Percentiles rank a stretch among this genome's conserved stretches.
Evolutionary conservation across 1,284 basidiomycete genomes (phyloP).

Genomic region (Microbotryum lychnidis-dioicae): DNA sequence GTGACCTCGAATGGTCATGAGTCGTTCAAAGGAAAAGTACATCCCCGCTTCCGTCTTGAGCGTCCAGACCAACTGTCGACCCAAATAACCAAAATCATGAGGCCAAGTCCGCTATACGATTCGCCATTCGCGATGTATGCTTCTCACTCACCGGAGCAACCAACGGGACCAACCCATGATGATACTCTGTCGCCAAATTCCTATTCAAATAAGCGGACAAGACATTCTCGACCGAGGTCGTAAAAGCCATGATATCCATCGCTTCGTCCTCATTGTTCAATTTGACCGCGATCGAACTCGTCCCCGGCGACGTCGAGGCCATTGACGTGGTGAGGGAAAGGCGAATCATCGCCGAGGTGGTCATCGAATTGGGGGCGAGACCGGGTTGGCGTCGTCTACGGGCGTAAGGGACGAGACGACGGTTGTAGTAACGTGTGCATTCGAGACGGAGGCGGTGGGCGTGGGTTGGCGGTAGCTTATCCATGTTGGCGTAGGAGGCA

Average conservation of each 20-base stretch:
- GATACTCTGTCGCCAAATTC: constrained; percentile 6
- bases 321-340: too few species aligned
- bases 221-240: constrained; percentile 17
- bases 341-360: too few species aligned
- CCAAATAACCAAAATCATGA: too few species aligned
- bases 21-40: constrained; percentile 40
- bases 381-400: not conserved
- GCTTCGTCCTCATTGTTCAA: constrained; percentile 1
- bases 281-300: too few species aligned
- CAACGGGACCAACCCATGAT: constrained; percentile 6
- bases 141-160: constrained; percentile 4
- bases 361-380: not conserved
- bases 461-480: constrained; percentile 5
- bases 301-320: too few species aligned
- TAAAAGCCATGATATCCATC: constrained; percentile 11
- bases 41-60: constrained; percentile 39
- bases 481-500: constrained; percentile 9
- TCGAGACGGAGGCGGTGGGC: constrained; percentile 8
- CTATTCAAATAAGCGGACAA: constrained; percentile 13
- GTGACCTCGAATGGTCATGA: constrained; percentile 37
- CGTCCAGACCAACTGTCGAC: constrained; percentile 38
- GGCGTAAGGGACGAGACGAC: constrained; percentile 7
- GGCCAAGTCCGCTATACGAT: not conserved
- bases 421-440: constrained; percentile 13
- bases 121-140: too few species aligned